Base-by-base conservation (phyloP, 176 grass and related monocot genomes). In the Oryza rufipogon region DNA sequence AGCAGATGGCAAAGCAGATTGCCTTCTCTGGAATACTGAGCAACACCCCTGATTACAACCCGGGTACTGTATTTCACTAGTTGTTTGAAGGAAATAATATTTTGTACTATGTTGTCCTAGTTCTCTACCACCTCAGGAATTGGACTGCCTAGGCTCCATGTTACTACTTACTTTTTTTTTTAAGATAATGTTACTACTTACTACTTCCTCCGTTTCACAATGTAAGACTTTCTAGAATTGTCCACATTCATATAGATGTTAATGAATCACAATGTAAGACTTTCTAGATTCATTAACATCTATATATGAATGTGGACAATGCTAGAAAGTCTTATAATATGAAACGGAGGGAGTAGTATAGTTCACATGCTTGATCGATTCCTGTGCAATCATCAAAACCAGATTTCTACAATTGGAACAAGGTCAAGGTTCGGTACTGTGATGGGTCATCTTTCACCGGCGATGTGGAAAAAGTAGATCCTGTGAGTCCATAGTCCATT, bases 401-500 rank as follows among this genome's bases (percentile, higher is more conserved):
- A 98, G 95, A 93, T 78, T 98, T 98, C 28, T 95, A 98, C 72
- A 98, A 93, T 45, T 98, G 95, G 95, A 95, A 95, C 77, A 98
- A 88, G 89, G 79, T 98, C 65, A 93, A 91, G 85, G 77, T 98
- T 48, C 74, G 89, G 36, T 98, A 98, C 64, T 98, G 92, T 49
- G 95, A 98, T 20, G 95, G 92, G 11, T 93, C 95, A 23, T 98
- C 95, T 76, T 98, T 88, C 75, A 98, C 95, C 0, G 95, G 95
- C 5, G 80, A 98, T 78, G 70, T 91, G 33, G 85, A 91, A 34
- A 9, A 82, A 73, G 89, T 95, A 34, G 73, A 98, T 88, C 87
- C 89, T 58, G 95, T 98, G 74, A 91, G 86, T 60, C 11, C 64
- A 34, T 63, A 88, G 63, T 65, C n/a, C 45, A 74, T 13, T 3